Conservation (phyloP, 768 basidiomycete species). For the Amanita subjunquillea region DNA sequence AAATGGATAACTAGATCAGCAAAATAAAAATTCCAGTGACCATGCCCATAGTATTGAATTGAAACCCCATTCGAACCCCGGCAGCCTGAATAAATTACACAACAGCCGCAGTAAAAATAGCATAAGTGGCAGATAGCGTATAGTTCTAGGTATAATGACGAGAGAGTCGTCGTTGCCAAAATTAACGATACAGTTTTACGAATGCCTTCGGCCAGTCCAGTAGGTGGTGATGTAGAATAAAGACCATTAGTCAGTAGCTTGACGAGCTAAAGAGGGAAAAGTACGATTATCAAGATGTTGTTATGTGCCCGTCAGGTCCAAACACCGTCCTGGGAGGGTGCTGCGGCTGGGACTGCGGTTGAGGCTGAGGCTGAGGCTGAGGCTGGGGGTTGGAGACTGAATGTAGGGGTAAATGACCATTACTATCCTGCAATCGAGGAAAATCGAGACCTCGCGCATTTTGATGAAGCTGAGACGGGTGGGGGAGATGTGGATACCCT, state of each 20-base stretch:
- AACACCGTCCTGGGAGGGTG: constrained; percentile 18
- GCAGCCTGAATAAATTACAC: constrained; percentile 2
- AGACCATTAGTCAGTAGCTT: constrained; percentile 2
- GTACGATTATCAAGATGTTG: constrained; percentile 28
- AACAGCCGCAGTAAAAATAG: constrained; percentile 1
- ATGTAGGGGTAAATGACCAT: constrained; percentile 19
- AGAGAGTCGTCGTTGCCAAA: background rate
- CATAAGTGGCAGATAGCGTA: constrained; percentile 5
- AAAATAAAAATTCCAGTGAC: background rate
- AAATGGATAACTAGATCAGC: background rate
- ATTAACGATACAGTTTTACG: constrained; percentile 16
- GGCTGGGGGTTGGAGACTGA: constrained; percentile 15
- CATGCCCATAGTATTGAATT: background rate
- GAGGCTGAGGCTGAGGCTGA: background rate
- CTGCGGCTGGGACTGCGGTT: background rate
- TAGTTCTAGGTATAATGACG: constrained; percentile 12
- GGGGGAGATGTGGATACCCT: constrained; percentile 38
- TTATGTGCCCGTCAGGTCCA: constrained; percentile 34
- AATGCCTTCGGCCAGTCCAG: constrained; percentile 12
- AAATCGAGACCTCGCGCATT: constrained; percentile 34
- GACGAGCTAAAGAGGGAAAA: constrained; percentile 8
- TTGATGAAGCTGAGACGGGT: constrained; percentile 29
- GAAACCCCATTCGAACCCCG: background rate
- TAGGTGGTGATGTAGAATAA: background rate
- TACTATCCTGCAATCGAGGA: constrained; percentile 24